Evolutionary conservation across 805 yeast species (phyloP).

Genomic region (Lachancea lanzarotensis): DNA sequence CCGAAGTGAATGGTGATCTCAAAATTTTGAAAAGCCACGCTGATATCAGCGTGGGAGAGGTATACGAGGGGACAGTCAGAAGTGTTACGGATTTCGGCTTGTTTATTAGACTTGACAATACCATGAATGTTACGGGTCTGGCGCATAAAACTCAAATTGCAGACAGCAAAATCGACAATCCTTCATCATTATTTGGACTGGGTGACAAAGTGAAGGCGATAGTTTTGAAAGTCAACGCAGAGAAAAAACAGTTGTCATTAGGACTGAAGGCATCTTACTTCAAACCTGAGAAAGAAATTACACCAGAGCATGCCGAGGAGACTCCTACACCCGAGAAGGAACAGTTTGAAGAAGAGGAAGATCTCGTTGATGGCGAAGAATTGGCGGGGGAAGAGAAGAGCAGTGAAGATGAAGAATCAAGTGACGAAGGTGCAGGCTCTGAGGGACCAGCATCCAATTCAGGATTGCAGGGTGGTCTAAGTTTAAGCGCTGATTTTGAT

Average conservation of each 20-base stretch:
- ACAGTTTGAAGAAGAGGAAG: slow-evolving; percentile 4
- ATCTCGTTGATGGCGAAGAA: slow-evolving; percentile 24
- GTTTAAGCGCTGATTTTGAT: slow-evolving; percentile 77
- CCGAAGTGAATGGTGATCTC: slow-evolving; percentile 68
- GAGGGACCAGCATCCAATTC: slow-evolving; percentile 6
- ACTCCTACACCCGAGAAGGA: background rate
- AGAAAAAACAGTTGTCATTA: slow-evolving; percentile 70
- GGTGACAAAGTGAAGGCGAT: slow-evolving; percentile 91
- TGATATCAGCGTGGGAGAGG: slow-evolving; percentile 63
- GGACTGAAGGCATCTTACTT: slow-evolving; percentile 96
- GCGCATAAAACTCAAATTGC: slow-evolving; percentile 84
- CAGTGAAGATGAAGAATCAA: slow-evolving; percentile 31
- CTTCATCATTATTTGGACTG: slow-evolving; percentile 63
- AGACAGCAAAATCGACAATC: slow-evolving; percentile 52
- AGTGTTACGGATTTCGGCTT: slow-evolving; percentile 85
- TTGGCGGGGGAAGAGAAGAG: slow-evolving; percentile 12
- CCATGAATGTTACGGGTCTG: slow-evolving; percentile 71
- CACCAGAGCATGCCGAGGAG: slow-evolving; percentile 12
- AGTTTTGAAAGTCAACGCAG: slow-evolving; percentile 53
- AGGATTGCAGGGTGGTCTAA: slow-evolving; percentile 46
- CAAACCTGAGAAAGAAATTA: slow-evolving; percentile 15
- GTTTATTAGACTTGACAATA: slow-evolving; percentile 72
- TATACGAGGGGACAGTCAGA: slow-evolving; percentile 71
- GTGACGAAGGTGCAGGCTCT: slow-evolving; percentile 25
- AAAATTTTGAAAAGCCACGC: slow-evolving; percentile 52